Conservation (phyloP, 164 flowering plant genomes). For the Berberis vulgaris region DNA sequence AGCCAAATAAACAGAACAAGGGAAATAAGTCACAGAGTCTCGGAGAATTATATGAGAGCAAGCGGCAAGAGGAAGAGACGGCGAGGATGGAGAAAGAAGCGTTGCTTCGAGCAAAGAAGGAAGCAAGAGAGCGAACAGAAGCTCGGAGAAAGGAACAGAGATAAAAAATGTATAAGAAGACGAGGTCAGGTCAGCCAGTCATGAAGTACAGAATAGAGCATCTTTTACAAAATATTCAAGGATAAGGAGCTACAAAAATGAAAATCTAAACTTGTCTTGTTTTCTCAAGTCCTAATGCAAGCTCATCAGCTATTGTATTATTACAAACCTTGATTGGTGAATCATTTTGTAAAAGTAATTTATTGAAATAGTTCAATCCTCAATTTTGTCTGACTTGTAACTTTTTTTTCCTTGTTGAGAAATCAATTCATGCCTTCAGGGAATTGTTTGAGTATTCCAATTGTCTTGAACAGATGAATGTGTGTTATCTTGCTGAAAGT, state of each 20-base stretch:
- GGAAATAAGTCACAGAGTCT: conserved; percentile 33
- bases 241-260: neutral
- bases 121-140: conserved; percentile 47
- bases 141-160: conserved; percentile 45
- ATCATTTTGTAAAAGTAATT: no score
- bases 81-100: conserved; percentile 69
- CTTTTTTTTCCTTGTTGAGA: no score
- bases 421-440: no score
- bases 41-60: conserved; percentile 49
- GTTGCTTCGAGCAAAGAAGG: conserved; percentile 44
- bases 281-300: no score
- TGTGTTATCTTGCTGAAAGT: no score
- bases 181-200: conserved; percentile 75
- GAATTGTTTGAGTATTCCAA: no score
- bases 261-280: no score
- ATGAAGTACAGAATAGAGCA: conserved; percentile 92
- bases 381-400: no score
- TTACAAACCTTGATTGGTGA: no score
- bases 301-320: no score
- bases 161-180: conserved; percentile 70
- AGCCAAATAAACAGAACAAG: conserved; percentile 20
- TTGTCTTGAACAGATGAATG: no score
- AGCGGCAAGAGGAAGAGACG: conserved; percentile 53
- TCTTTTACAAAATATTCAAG: conserved; percentile 50
- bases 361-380: no score